phyloP scores from a whole-genome alignment of 495 filamentous ascomycete species.

The Penicillium verhagenii region DNA sequence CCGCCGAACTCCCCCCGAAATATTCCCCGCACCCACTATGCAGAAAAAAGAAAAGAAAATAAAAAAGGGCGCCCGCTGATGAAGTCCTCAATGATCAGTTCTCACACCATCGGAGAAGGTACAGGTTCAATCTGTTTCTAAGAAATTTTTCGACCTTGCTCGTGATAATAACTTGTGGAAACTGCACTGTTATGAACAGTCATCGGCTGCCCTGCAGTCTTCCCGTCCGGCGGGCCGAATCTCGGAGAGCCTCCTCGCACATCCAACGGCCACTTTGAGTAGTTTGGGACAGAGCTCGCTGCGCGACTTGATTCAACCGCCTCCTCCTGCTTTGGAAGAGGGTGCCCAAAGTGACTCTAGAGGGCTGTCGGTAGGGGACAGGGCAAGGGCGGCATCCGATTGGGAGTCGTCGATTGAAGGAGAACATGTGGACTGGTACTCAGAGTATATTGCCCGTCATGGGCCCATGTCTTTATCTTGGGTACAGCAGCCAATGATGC shows the following conservation, averaged over 20 bases:
- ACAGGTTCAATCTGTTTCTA: constrained; percentile 68
- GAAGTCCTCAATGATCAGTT: constrained; percentile 43
- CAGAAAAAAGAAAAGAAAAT: not conserved
- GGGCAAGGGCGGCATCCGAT: constrained; percentile 60
- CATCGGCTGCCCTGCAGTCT: constrained; percentile 48
- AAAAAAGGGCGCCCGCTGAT: constrained; percentile 20
- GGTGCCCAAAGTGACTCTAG: constrained; percentile 12
- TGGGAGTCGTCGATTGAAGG: constrained; percentile 78
- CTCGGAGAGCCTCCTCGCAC: constrained; percentile 28
- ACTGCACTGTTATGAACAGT: constrained; percentile 68
- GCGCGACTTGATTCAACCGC: constrained; percentile 39
- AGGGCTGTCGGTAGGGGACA: constrained; percentile 32
- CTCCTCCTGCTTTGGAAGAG: constrained; percentile 10
- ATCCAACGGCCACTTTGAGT: constrained; percentile 31
- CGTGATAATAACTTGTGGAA: constrained; percentile 79
- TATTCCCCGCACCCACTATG: constrained; percentile 27
- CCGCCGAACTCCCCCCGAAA: constrained; percentile 15
- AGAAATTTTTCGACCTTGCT: constrained; percentile 61
- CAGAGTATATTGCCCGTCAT: constrained; percentile 82
- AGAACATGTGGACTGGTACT: constrained; percentile 71
- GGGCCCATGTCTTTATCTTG: constrained; percentile 71
- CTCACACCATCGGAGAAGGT: constrained; percentile 69
- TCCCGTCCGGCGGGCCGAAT: constrained; percentile 27
- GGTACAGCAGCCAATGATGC: constrained; percentile 59
- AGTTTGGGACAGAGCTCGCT: constrained; percentile 35